Evolutionary conservation across 306 rosid genomes (phyloP).

Genomic region (Cicer yamashitae): DNA sequence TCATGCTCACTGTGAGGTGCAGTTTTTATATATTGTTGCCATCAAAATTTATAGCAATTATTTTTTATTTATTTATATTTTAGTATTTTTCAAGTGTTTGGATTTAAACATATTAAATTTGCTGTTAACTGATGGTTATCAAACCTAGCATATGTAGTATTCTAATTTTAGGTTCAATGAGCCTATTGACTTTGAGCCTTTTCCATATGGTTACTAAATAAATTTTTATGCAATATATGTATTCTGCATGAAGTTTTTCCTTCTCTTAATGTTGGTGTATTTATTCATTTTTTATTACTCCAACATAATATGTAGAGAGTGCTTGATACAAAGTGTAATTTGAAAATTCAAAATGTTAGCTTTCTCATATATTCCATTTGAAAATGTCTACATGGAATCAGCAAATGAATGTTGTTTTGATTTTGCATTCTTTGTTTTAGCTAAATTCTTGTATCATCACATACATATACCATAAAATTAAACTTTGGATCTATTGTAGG

Average conservation of each 20-base stretch:
- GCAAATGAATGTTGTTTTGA: not conserved
- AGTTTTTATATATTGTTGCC: slow-evolving; percentile 17
- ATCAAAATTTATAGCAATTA: slow-evolving; percentile 9
- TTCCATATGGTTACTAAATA: too few species aligned
- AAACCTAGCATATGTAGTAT: slow-evolving; percentile 14
- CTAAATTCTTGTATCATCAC: slow-evolving; percentile 1
- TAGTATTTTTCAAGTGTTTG: not conserved
- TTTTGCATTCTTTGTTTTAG: slow-evolving; percentile 4
- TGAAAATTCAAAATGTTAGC: not conserved
- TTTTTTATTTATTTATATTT: slow-evolving; percentile 7
- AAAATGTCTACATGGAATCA: not conserved
- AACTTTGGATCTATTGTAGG: not conserved
- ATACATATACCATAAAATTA: not conserved
- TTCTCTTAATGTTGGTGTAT: not conserved
- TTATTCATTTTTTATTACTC: not conserved
- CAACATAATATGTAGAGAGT: too few species aligned
- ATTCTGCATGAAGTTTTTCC: slow-evolving; percentile 17
- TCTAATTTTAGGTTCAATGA: slow-evolving; percentile 2
- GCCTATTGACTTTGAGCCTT: too few species aligned
- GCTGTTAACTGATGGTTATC: not conserved
- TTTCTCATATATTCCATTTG: too few species aligned
- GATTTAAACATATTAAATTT: not conserved
- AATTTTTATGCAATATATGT: not conserved
- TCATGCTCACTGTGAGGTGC: slow-evolving; percentile 82
- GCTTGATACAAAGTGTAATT: not conserved